These are phyloP conservation scores for Bretschneidera sinensis DNA, from an alignment of 345 rosid genomes.

Conservation along the genomic window DNA sequence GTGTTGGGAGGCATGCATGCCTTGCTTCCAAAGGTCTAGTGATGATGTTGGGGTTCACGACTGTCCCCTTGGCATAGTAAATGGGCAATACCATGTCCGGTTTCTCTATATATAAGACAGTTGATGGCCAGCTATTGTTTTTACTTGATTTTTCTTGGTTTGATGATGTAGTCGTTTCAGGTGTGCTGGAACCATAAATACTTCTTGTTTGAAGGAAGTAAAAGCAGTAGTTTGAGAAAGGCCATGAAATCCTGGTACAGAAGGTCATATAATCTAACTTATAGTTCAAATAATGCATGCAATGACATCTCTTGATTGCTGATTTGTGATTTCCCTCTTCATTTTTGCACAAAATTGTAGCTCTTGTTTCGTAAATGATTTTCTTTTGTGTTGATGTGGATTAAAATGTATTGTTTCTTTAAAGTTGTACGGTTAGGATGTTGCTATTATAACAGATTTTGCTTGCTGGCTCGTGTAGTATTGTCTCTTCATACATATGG, in stretches of 20 bases:
- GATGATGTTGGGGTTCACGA: constrained; percentile 29
- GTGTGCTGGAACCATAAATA: constrained; percentile 3
- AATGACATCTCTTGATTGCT: neutral
- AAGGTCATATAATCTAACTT: neutral
- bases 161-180: constrained; percentile 19
- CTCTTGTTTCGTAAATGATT: neutral
- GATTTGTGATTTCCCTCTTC: neutral
- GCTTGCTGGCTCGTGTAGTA: too few relatives aligned
- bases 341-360: neutral
- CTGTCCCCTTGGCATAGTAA: constrained; percentile 20
- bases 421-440: too few relatives aligned
- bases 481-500: too few relatives aligned
- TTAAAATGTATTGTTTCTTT: too few relatives aligned
- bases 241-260: neutral
- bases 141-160: constrained; percentile 6
- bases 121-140: constrained; percentile 3
- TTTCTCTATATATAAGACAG: constrained; percentile 14
- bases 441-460: too few relatives aligned
- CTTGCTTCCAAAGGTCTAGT: constrained; percentile 42
- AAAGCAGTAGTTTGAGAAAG: constrained; percentile 5
- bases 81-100: constrained; percentile 23
- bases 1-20: constrained; percentile 32
- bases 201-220: constrained; percentile 3
- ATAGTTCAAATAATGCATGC: neutral
- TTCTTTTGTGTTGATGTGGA: neutral